phyloP scores from a whole-genome alignment of 108 stramenopile genomes.

The Pseudonitzschia multiseries region DNA sequence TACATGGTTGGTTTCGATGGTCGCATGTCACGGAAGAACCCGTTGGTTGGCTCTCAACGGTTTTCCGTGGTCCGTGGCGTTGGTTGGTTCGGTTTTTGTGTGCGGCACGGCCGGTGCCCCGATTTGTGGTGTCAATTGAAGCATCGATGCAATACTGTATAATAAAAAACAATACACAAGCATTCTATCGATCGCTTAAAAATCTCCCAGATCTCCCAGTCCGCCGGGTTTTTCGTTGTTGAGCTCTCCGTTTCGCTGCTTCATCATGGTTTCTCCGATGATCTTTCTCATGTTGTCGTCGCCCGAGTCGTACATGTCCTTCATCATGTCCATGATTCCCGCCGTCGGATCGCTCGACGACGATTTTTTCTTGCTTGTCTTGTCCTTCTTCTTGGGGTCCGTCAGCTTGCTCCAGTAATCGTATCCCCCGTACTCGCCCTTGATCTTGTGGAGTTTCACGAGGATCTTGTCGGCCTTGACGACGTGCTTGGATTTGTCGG shows the following conservation, averaged over 20 bases:
- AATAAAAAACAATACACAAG: no score
- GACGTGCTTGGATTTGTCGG: slow-evolving; percentile 70
- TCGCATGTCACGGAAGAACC: no score
- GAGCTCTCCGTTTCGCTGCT: slow-evolving; percentile 82
- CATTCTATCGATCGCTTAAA: not conserved
- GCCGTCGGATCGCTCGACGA: slow-evolving; percentile 53
- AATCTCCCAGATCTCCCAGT: slow-evolving; percentile 5
- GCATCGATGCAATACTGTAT: no score
- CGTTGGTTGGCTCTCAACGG: no score
- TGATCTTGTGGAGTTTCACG: slow-evolving; percentile 88
- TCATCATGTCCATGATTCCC: slow-evolving; percentile 95
- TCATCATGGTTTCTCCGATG: slow-evolving; percentile 95
- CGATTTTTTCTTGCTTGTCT: slow-evolving; percentile 29
- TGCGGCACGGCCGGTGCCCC: no score
- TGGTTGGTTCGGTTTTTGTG: no score
- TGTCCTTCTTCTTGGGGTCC: slow-evolving; percentile 69
- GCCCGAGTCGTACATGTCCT: slow-evolving; percentile 95
- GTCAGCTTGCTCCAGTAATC: slow-evolving; percentile 86
- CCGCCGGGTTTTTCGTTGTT: slow-evolving; percentile 36
- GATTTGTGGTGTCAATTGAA: no score
- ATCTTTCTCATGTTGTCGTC: slow-evolving; percentile 95
- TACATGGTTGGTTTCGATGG: no score
- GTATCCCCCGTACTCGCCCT: slow-evolving; percentile 81
- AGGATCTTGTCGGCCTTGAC: slow-evolving; percentile 91
- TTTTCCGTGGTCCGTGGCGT: no score